Base-by-base conservation (phyloP, 805 yeast species). In the Priceomyces melissophilus region DNA sequence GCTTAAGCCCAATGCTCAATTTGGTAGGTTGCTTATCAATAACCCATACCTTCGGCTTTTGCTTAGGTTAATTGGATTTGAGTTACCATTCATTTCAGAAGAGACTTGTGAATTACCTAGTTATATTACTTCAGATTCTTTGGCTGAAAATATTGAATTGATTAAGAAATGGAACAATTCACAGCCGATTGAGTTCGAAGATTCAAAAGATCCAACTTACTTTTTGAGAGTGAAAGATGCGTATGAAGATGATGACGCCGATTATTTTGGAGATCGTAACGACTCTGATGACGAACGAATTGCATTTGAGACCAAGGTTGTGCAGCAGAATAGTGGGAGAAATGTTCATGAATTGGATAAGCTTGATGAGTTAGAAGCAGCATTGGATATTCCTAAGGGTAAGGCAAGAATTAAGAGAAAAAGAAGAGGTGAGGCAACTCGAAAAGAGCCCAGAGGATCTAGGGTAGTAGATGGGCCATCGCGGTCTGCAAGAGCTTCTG, bases 11-110 rank as follows among this genome's bases (percentile, higher is more conserved):
- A 35, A 48, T 3, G 50, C 41, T 17, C 44, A 49, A 25, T 49
- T 46, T 25, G 48, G 60, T 12, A 48, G 70, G n/a, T 43, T 59
- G 9, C 48, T 78, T 4, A 65, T 75, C 15, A 67, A 66, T 13
- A 78, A 81, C 40, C 72, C 80, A 2, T 63, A 73, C 38, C 42
- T 78, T 12, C 57, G 87, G 27, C 59, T 78, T 25, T 54, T 81
- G 12, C 57, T 82, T 38, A 54, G 57, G 8, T 48, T 68, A 4
- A 54, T 76, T 14, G 83, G 82, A 6, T 75, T 71, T 42, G 63
- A 58, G 4, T 40, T 75, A 11, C 78, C 80, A 1, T 62, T 48
- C 17, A 56, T 57, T 4, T 55, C 69, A 25, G 65, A 60, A 25
- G 76, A 67, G 33, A 52, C 52, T 3, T 76, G 75, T 45, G 51